These are phyloP conservation scores for Spathaspora hagerdaliae DNA, from an alignment of 805 yeast species.

Conservation along the genomic window DNA sequence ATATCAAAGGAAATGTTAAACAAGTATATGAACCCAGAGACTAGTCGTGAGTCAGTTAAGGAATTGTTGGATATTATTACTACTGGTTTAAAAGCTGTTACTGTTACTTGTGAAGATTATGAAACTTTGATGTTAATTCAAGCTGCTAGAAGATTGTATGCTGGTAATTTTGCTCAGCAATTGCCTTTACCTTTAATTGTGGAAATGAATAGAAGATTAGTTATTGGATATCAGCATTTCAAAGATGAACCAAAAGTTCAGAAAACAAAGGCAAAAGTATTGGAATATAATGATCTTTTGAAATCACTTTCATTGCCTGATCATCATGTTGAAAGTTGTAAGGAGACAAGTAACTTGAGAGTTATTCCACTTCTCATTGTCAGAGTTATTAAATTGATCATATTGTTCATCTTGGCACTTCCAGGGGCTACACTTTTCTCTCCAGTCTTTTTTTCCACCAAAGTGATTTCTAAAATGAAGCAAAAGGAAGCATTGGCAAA, in stretches of 20 bases:
- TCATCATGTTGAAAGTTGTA: slow-evolving; percentile 55
- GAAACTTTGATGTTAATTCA: slow-evolving; percentile 87
- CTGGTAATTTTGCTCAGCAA: slow-evolving; percentile 64
- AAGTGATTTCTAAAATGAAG: slow-evolving; percentile 66
- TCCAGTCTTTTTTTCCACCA: slow-evolving; percentile 82
- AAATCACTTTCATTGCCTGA: slow-evolving; percentile 50
- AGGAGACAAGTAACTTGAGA: slow-evolving; percentile 45
- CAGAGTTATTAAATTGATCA: slow-evolving; percentile 53
- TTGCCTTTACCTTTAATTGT: slow-evolving; percentile 80
- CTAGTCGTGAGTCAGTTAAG: slow-evolving; percentile 69
- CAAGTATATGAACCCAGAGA: slow-evolving; percentile 61
- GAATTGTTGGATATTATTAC: slow-evolving; percentile 68
- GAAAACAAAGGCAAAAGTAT: slow-evolving; percentile 56
- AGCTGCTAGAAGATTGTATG: slow-evolving; percentile 86
- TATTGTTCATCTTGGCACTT: slow-evolving; percentile 60
- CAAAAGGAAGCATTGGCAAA: slow-evolving; percentile 76
- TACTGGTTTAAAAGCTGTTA: slow-evolving; percentile 74
- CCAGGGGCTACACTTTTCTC: slow-evolving; percentile 89
- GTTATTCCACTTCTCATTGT: slow-evolving; percentile 50
- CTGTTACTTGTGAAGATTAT: slow-evolving; percentile 84
- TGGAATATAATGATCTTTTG: slow-evolving; percentile 62
- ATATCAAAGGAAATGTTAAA: slow-evolving; percentile 54
- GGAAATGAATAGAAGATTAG: slow-evolving; percentile 85
- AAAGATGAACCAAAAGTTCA: slow-evolving; percentile 67
- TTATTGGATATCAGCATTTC: slow-evolving; percentile 74